These are phyloP conservation scores for Penicillium aurantiogriseum DNA, from an alignment of 2,329 filamentous ascomycete genomes.

Conservation along the genomic window DNA sequence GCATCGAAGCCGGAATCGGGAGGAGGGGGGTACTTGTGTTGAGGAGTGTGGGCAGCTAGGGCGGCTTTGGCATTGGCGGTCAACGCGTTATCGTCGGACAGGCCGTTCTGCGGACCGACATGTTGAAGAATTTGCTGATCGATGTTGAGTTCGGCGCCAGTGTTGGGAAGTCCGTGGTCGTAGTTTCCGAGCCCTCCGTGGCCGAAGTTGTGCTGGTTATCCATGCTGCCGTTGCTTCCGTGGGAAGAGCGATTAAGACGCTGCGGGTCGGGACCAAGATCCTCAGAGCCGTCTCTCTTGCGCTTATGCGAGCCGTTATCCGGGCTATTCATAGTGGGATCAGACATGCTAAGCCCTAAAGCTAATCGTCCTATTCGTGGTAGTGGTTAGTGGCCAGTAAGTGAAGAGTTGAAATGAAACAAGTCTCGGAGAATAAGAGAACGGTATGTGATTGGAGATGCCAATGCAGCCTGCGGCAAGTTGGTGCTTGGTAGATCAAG, in stretches of 20 bases:
- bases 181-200: slow-evolving; percentile 37
- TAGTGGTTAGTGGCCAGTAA: slow-evolving; percentile 18
- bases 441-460: not conserved
- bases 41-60: slow-evolving; percentile 44
- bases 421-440: not conserved
- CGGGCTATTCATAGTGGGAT: slow-evolving; percentile 37
- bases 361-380: slow-evolving; percentile 9
- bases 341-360: slow-evolving; percentile 34
- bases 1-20: slow-evolving; percentile 41
- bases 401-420: not conserved
- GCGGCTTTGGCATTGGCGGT: slow-evolving; percentile 51
- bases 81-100: slow-evolving; percentile 47
- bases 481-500: slow-evolving; percentile 8
- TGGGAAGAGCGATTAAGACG: slow-evolving; percentile 43
- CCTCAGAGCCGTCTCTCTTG: slow-evolving; percentile 43
- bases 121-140: slow-evolving; percentile 50
- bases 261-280: slow-evolving; percentile 40
- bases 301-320: slow-evolving; percentile 40
- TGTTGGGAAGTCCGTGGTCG: slow-evolving; percentile 40
- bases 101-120: slow-evolving; percentile 54
- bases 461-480: slow-evolving; percentile 9
- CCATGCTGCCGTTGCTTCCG: slow-evolving; percentile 42
- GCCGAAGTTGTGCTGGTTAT: slow-evolving; percentile 35
- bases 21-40: slow-evolving; percentile 47
- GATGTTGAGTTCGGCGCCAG: slow-evolving; percentile 42